Evolutionary conservation across 2,329 filamentous ascomycete species (phyloP), one percentile per base, ranked within the genome.

Genomic region (Penicillium olsonii): DNA sequence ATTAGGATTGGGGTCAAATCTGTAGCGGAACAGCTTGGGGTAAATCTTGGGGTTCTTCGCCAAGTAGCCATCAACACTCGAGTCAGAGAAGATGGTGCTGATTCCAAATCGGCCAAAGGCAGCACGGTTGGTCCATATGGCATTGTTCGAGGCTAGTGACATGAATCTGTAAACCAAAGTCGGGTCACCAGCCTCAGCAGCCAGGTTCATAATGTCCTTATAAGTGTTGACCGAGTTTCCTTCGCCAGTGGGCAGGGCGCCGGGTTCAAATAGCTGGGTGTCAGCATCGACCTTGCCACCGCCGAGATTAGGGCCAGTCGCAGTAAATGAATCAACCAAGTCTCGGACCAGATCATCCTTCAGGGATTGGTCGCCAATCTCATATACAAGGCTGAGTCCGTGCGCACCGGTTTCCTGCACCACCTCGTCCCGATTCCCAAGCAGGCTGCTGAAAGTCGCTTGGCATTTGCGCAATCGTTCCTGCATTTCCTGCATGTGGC

Each of bases 91-190:
- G 53, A 99, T 92, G 58, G 83, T 94, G 68, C 91, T 95, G 42
- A 99, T 80, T 0, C 94, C 94, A 59, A 97, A 96, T 10, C 91
- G 83, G 2, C 94, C 94, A 71, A 99, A 97, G 0, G 94, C 94
- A 1, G 94, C 95, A 42, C 94, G 84, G n/a, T 91, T 95, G 1
- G 91, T 92, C 94, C 94, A 99, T 14, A 95, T 95, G 0, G 92
- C 91, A 40, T 95, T 95, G 64, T 96, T 96, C 2, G 91, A 90
- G 2, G 94, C 94, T 59, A 99, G 80, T 0, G 92, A 92, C 94
- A 99, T 99, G 74, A 99, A 97, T 53, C 92, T 90, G 75, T 99
- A 99, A 1, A 97, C 89, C n/a, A 99, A 78, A 60, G 88, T 92
- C 50, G 94, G 92, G 63, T 99, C 92, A 10, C 94, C 94, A 27